These are phyloP conservation scores for Kurtzmaniella cleridarum DNA, from an alignment of 805 yeast species.

Conservation along the genomic window DNA sequence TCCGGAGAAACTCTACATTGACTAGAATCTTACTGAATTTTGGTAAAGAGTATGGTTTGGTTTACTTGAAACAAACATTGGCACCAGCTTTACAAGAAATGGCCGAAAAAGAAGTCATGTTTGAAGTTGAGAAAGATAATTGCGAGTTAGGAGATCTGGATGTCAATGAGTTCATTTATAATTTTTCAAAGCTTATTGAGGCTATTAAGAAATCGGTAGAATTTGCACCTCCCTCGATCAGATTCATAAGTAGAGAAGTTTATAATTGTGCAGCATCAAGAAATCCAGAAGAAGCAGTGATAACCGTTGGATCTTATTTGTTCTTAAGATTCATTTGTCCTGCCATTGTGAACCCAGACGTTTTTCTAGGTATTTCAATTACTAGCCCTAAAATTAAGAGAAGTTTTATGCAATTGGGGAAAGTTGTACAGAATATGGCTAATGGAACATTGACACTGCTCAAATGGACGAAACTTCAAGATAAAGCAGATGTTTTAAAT, in stretches of 20 bases:
- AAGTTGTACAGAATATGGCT: constrained; percentile 80
- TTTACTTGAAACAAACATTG: constrained; percentile 49
- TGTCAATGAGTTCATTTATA: constrained; percentile 47
- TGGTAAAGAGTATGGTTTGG: constrained; percentile 61
- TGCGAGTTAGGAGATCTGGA: constrained; percentile 17
- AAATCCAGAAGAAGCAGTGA: constrained; percentile 54
- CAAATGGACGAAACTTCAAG: constrained; percentile 55
- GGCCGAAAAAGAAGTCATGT: constrained; percentile 40
- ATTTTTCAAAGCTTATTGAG: constrained; percentile 52
- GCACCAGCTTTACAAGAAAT: constrained; percentile 54
- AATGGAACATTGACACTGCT: constrained; percentile 66
- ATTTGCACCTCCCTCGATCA: constrained; percentile 64
- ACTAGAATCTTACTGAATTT: constrained; percentile 70
- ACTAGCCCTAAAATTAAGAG: constrained; percentile 44
- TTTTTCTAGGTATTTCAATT: constrained; percentile 32
- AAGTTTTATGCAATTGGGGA: constrained; percentile 72
- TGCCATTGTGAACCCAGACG: constrained; percentile 84
- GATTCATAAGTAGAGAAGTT: constrained; percentile 65
- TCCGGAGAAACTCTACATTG: constrained; percentile 78
- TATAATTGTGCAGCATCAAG: constrained; percentile 50
- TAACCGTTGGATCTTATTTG: constrained; percentile 82
- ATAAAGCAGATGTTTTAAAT: constrained; percentile 35
- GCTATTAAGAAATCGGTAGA: constrained; percentile 51
- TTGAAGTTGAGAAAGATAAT: constrained; percentile 57
- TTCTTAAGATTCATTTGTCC: constrained; percentile 86